Evolutionary conservation across 345 rosid species (phyloP).

Genomic region (Geranium brycei): DNA sequence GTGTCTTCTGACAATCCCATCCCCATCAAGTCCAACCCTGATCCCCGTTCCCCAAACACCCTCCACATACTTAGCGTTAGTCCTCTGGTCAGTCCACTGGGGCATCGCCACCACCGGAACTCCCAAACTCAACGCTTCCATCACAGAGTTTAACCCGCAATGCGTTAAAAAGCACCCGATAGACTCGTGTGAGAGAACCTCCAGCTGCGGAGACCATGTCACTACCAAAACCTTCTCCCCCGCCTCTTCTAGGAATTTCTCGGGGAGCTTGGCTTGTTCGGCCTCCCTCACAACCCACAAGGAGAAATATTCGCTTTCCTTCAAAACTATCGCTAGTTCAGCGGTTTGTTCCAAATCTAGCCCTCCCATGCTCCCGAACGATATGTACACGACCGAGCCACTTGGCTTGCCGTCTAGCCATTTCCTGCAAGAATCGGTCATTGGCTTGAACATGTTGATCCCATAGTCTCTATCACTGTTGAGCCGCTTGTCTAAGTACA

Average conservation of each 20-base stretch:
- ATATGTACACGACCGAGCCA: conserved; percentile 17
- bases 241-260: conserved; percentile 1
- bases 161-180: conserved; percentile 36
- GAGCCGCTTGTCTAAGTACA: conserved; percentile 20
- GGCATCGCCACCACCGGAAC: conserved; percentile 39
- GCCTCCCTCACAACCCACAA: conserved; percentile 18
- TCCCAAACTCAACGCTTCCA: conserved; percentile 34
- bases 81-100: conserved; percentile 34
- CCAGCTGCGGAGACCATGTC: conserved; percentile 25
- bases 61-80: conserved; percentile 25
- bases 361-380: conserved; percentile 21
- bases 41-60: conserved; percentile 32
- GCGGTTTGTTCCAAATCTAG: conserved; percentile 12
- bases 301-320: conserved; percentile 9
- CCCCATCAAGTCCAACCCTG: conserved; percentile 5
- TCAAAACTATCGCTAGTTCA: conserved; percentile 15
- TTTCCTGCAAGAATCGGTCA: neutral
- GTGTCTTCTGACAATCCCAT: conserved; percentile 16
- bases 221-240: conserved; percentile 15
- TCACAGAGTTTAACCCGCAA: conserved; percentile 28
- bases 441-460: conserved; percentile 17
- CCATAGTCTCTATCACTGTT: conserved; percentile 18
- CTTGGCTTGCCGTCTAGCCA: conserved; percentile 15
- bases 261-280: conserved; percentile 12
- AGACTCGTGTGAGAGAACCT: conserved; percentile 19